Base-by-base conservation (phyloP, 805 yeast genomes). In the Ogataea minuta region DNA sequence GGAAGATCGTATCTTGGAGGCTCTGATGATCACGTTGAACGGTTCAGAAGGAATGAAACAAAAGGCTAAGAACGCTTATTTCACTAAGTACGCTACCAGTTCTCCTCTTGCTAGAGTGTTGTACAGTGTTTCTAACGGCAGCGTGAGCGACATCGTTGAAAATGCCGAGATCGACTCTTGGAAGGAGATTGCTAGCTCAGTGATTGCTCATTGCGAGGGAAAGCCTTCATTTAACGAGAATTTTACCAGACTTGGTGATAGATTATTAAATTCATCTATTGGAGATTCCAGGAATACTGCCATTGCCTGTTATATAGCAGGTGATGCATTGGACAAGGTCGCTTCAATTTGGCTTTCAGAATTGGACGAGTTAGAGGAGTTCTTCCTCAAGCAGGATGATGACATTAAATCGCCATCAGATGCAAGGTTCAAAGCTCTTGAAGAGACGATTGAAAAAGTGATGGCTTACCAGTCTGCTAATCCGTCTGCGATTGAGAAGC, bases 261-360 rank as follows among this genome's bases (percentile, higher is more conserved):
- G 96, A 50, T 64, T 93, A 15, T 63, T 77, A 36, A 56, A 62
- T 1, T 67, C 74, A 6, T 66, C 70, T 15, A 28, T 56, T 15
- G 48, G 60, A 23, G 48, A 53, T 16, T 64, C 74, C 39, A 77
- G 97, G 60, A 77, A 80, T 52, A 74, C 80, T 57, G 95, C 99
- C 2, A 67, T 91, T 31, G 62, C 76, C 23, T 79, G 89, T 48
- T 93, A 81, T 60, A 69, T 88, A 48, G 84, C 88, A 14, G 96
- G 96, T 21, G 76, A 79, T 30, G 81, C 93, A 4, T 69, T 89
- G 36, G 95, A 84, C 46, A 84, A 81, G 55, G 81, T 88, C 32
- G 77, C 95, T 4, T 61, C 68, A 9, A 76, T 93, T 47, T 93
- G 99, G 99, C 72, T 86, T 36, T 68, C 77, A 19, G 99, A 93